Base-by-base conservation (phyloP, 2,329 filamentous ascomycete genomes). In the Pyrenophora graminea region DNA sequence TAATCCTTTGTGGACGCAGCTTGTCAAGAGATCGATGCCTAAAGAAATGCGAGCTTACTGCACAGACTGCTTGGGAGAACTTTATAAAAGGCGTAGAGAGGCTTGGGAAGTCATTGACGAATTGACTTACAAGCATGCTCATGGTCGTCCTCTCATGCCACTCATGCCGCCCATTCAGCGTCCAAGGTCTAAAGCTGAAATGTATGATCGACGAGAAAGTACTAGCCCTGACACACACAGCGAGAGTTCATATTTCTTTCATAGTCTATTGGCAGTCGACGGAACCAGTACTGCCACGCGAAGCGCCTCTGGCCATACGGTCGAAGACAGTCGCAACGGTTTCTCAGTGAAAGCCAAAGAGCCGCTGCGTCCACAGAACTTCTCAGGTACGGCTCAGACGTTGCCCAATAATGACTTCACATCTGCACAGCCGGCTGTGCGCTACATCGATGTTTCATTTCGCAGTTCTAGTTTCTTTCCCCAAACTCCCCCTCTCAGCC, bases 1-100 rank as follows among this genome's bases (percentile, higher is more conserved):
- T 6, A 48, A 57, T 34, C 49, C 46, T 0, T 36, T 53, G n/a
- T 59, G 53, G 56, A 56, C 49, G 3, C 39, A 41, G 6, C 40
- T 39, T 6, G 39, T 56, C 2, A 39, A 21, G 17, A 33, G 31
- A 13, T 27, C 53, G 12, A 42, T 39, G 2, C 41, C 44, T 4
- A 30, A 42, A 15, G 15, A 51, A 21, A 19, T 23, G 12, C 23
- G 33, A 7, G 36, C 42, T 5, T 64, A 53, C 33, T 64, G 61
- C 10, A 10, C 44, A 12, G 34, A 45, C 6, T 64, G 61, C 33
- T 18, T 64, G n/a, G 39, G 48, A 15, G 44, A 30, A 19, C 32
- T 62, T 9, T 57, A 47, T 21, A 39, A 6, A 44, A 51, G 10
- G 37, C 18, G 7, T 32, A 45, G 6, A 30, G 27, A 30, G 9